Base-by-base conservation (phyloP, 2,329 filamentous ascomycete species). In the Esteya vermicola region DNA sequence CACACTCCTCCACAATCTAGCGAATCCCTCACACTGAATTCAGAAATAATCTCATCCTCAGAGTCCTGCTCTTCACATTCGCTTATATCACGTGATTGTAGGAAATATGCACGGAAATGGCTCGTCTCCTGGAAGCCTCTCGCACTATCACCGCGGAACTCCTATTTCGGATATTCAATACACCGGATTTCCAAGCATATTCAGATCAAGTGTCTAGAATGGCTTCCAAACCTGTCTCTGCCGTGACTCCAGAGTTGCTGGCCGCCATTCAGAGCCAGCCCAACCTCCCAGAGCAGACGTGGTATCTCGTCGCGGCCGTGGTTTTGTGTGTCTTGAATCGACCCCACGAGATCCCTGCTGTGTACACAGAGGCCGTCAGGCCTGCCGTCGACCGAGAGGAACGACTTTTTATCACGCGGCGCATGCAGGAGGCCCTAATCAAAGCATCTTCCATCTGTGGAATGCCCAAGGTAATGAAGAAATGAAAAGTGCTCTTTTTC, bases 361-460 rank as follows among this genome's bases (percentile, higher is more conserved):
- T 70, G 6, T 67, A 66, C 45, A 51, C 52, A 4, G 54, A 65
- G 48, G 64, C 60, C 2, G 47, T 71, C 8, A 52, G 53, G 2
- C 45, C 58, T 30, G 56, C 45, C n/a, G 52, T 44, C 31, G 51
- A 38, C 36, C 40, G 49, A 9, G 56, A 60, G 13, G 61, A 65
- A 42, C 57, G 63, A 40, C 52, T 67, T 39, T 45, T 45, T n/a
- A 62, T 70, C 36, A 57, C 60, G 3, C 54, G 65, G 33, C 59
- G 64, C 33, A 60, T 68, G 43, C 54, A 68, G 19, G 67, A 72
- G 50, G 64, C 64, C 2, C 51, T 72, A 22, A 52, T 71, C 25
- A 71, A 71, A 47, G 57, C 58, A 8, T 59, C 62, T 12, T 59
- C 64, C 2, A 58, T 72, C 32, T 61, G 61, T 14, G 67, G 68